phyloP scores from a whole-genome alignment of 225 moss, liverwort and hornwort genomes.

The Polytrichum commune region DNA sequence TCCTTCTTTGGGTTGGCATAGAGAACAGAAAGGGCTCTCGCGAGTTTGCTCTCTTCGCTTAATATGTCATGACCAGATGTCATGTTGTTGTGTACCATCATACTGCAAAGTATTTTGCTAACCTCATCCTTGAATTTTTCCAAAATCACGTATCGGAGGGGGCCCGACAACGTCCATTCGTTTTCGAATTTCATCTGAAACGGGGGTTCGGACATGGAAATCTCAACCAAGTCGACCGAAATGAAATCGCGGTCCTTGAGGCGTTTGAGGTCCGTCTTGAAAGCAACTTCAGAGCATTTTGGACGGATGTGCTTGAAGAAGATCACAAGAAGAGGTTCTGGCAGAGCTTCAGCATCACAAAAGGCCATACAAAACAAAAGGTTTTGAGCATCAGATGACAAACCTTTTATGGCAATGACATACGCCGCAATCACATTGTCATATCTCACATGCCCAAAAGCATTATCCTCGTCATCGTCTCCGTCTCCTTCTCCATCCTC shows the following conservation, averaged over 20 bases:
- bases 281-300: not conserved
- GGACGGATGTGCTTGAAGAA: not conserved
- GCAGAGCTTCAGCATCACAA: not conserved
- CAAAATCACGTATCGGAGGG: not conserved
- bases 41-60: not conserved
- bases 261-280: not conserved
- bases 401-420: slow-evolving; percentile 7
- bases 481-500: too few relatives aligned
- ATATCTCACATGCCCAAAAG: not conserved
- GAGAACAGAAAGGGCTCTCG: slow-evolving; percentile 1
- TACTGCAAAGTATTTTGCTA: slow-evolving; percentile 1
- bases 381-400: not conserved
- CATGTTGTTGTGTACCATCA: not conserved
- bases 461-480: not conserved
- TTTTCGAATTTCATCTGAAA: not conserved
- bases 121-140: not conserved
- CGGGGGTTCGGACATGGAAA: too few relatives aligned
- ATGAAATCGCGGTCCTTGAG: slow-evolving; percentile 6
- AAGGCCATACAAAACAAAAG: slow-evolving; percentile 5
- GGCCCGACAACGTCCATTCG: not conserved
- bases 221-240: not conserved
- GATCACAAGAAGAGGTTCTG: slow-evolving; percentile 4
- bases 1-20: not conserved
- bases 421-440: not conserved
- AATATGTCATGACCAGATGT: not conserved